These are phyloP conservation scores for Populus alba DNA, from an alignment of 345 rosid genomes.

Conservation along the genomic window DNA sequence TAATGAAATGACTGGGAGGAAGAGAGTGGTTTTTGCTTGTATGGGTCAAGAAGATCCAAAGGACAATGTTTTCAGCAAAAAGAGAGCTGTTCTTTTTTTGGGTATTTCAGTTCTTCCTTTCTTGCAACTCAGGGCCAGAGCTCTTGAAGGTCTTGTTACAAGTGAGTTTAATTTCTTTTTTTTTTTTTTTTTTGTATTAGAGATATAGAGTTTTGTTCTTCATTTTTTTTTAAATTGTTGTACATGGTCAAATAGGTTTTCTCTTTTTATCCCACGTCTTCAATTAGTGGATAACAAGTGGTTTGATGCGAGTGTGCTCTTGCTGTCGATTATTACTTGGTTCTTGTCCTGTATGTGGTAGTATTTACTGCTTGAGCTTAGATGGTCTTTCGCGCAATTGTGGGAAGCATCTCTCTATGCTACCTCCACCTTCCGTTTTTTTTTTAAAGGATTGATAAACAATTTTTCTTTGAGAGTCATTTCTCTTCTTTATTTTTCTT, in stretches of 20 bases:
- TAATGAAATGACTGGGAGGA: conserved; percentile 38
- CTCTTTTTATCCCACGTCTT: not conserved
- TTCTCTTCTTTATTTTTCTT: no score
- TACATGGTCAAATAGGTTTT: conserved; percentile 4
- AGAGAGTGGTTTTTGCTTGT: conserved; percentile 35
- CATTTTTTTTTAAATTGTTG: not conserved
- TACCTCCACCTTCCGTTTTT: no score
- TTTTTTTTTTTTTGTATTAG: not conserved
- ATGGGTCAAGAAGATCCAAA: conserved; percentile 29
- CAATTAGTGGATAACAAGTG: not conserved
- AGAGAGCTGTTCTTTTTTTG: conserved; percentile 56
- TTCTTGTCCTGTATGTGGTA: not conserved
- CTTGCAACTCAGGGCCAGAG: conserved; percentile 45
- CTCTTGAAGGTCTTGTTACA: conserved; percentile 32
- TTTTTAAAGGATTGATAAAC: no score
- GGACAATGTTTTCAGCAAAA: conserved; percentile 30
- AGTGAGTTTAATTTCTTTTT: conserved; percentile 25
- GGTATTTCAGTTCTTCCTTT: conserved; percentile 74
- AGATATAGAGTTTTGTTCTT: not conserved
- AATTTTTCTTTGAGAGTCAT: no score
- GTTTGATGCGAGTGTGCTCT: not conserved
- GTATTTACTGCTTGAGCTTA: no score
- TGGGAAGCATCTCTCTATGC: no score
- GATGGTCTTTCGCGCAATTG: no score
- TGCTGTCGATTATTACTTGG: not conserved